Percentiles rank a stretch among this genome's conserved stretches.
phyloP scores from a whole-genome alignment of 192 early-diverging fungal genomes.

The Podila epicladia region DNA sequence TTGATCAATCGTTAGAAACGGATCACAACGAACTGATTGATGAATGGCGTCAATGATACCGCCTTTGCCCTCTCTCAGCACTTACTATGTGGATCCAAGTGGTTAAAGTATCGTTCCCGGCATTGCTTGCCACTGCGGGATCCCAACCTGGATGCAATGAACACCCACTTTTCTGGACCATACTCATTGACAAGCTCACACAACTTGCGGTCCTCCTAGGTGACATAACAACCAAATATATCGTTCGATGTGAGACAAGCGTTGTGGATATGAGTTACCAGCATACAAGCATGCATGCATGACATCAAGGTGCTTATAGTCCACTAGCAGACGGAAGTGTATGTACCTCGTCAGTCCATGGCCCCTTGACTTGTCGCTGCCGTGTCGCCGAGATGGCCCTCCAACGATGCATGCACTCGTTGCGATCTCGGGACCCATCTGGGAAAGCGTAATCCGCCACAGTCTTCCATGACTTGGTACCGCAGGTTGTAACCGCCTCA shows the following conservation, averaged over 20 bases:
- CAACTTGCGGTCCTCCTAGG: conserved; percentile 17
- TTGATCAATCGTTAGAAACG: background rate
- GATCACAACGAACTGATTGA: background rate
- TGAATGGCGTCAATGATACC: too few relatives aligned
- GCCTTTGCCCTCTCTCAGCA: too few relatives aligned
- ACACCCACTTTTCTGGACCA: conserved; percentile 26
- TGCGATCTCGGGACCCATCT: conserved; percentile 16
- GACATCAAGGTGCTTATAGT: background rate
- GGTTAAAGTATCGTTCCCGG: conserved; percentile 18
- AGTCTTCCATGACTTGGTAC: conserved; percentile 16
- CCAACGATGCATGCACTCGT: conserved; percentile 26
- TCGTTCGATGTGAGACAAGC: background rate
- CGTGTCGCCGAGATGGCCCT: conserved; percentile 4
- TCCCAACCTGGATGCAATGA: conserved; percentile 23
- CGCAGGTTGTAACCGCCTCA: conserved; percentile 10
- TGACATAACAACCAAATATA: background rate
- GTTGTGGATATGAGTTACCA: background rate
- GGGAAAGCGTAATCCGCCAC: conserved; percentile 21
- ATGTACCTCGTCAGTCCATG: conserved; percentile 26
- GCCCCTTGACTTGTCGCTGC: conserved; percentile 22
- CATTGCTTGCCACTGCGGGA: conserved; percentile 28
- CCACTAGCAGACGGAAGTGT: background rate
- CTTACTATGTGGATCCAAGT: conserved; percentile 23
- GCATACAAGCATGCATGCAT: background rate
- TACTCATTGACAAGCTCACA: conserved; percentile 12